phyloP scores from a whole-genome alignment of 2,329 filamentous ascomycete species.

The Neonectria hederae region DNA sequence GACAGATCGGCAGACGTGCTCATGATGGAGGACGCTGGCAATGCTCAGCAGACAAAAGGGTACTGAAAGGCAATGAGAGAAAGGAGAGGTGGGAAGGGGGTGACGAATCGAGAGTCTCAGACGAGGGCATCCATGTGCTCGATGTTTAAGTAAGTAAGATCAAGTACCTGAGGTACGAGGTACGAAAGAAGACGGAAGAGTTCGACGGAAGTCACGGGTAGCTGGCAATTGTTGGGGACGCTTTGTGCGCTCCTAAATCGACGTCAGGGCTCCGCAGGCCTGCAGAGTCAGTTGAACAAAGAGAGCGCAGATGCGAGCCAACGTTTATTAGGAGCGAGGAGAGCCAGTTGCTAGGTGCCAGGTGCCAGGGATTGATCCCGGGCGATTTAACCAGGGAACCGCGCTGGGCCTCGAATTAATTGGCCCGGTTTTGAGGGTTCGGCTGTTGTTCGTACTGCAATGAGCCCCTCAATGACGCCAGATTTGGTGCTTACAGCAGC shows the following conservation, averaged over 20 bases:
- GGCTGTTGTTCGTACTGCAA: slow-evolving; percentile 6
- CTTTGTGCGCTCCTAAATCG: slow-evolving; percentile 28
- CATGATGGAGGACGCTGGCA: slow-evolving; percentile 36
- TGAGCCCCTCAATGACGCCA: slow-evolving; percentile 28
- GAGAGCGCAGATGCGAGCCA: slow-evolving; percentile 15
- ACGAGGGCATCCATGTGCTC: neutral
- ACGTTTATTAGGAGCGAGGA: slow-evolving; percentile 1
- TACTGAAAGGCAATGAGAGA: slow-evolving; percentile 9
- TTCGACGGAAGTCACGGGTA: slow-evolving; percentile 18
- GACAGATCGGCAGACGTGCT: slow-evolving; percentile 45
- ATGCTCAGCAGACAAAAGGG: slow-evolving; percentile 15
- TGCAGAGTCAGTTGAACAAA: slow-evolving; percentile 22
- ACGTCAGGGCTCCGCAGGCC: slow-evolving; percentile 44
- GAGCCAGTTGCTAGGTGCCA: neutral
- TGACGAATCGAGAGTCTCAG: neutral
- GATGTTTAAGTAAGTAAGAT: slow-evolving; percentile 5
- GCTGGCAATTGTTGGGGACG: slow-evolving; percentile 22
- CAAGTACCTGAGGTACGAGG: slow-evolving; percentile 1
- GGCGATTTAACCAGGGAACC: slow-evolving; percentile 2
- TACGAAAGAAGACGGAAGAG: slow-evolving; percentile 15
- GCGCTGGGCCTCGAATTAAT: slow-evolving; percentile 12
- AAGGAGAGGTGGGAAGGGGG: neutral
- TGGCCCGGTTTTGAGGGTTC: slow-evolving; percentile 1
- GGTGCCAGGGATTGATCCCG: slow-evolving; percentile 14
- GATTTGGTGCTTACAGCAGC: neutral